Base-by-base conservation (phyloP, 176 grass and related monocot genomes). In the Rhynchospora tenuis region DNA sequence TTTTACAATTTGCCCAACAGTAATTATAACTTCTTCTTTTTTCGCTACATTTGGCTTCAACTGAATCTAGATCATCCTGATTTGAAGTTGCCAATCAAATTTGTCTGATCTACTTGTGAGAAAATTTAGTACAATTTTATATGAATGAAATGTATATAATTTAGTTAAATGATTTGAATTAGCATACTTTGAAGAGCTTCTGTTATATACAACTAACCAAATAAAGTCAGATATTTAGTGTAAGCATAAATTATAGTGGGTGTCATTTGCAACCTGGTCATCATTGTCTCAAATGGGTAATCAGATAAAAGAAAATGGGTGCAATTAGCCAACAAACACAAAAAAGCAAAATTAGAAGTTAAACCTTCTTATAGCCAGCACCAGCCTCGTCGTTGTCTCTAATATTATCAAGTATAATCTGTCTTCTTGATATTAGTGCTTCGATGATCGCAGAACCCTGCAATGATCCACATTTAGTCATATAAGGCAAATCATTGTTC, bases 361-460 rank as follows among this genome's bases (percentile, higher is more conserved):
- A 64, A 64, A 99, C 96, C 91, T 99, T 95, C 86, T 75, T 95
- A 85, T 99, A 99, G 46, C 91, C 85, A 90, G 93, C 73, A 89
- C 96, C 96, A 89, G 97, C 88, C 85, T 99, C 97, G 70, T 99
- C 97, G 80, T 99, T 99, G 73, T 99, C 97, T 64, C 97, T 91
- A 26, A 99, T 93, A 51, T 99, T 99, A 71, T 99, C 97, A 64
- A 99, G 91, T 88, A 99, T 96, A 79, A 99, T 70, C 74, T 99
- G 97, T 64, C 97, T 99, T 86, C 97, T 93, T 77, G 91, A 93
- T 88, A 83, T 96, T 83, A 99, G 74, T 1, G 85, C 86, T 90
- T 93, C 89, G 33, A 92, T 77, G 82, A 92, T 83, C 22, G 83
- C 79, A 54, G 83, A 86, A 79, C 93, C 88, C 83, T 81, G 84